Conservation (phyloP, 2,329 filamentous ascomycete genomes). For the Periconia sp. region DNA sequence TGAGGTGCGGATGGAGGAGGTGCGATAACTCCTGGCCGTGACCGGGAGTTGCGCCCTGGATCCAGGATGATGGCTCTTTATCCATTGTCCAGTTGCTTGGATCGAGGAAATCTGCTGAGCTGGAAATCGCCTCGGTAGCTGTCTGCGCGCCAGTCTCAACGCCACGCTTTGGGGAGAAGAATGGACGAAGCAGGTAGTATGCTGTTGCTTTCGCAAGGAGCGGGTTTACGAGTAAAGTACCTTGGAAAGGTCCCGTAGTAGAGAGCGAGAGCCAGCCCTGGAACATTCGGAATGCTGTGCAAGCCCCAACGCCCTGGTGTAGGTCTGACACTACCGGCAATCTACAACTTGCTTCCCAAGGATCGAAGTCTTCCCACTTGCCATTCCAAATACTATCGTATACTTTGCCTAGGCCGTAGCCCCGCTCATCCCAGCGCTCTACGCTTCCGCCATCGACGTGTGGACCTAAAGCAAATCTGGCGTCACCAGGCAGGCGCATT, state of each 20-base stretch:
- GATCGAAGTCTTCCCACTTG: conserved; percentile 79
- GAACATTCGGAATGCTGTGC: conserved; percentile 84
- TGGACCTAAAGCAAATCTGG: conserved; percentile 63
- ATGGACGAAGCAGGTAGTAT: conserved; percentile 82
- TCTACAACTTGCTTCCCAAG: conserved; percentile 77
- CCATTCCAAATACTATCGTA: conserved; percentile 78
- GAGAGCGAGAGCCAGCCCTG: conserved; percentile 90
- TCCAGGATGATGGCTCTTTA: conserved; percentile 59
- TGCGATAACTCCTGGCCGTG: conserved; percentile 72
- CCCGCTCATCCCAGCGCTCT: conserved; percentile 63
- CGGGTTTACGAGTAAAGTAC: conserved; percentile 83
- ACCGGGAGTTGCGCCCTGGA: conserved; percentile 74
- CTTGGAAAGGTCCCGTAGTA: conserved; percentile 72
- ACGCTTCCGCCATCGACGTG: conserved; percentile 59
- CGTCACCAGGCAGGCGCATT: conserved; percentile 62
- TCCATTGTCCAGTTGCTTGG: conserved; percentile 68
- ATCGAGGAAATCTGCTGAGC: conserved; percentile 53
- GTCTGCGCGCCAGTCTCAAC: conserved; percentile 41
- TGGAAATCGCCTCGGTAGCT: conserved; percentile 33
- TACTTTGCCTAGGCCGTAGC: conserved; percentile 67
- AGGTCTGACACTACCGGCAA: conserved; percentile 73
- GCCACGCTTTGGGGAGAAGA: conserved; percentile 67
- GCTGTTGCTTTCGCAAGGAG: conserved; percentile 76
- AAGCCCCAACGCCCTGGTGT: conserved; percentile 81
- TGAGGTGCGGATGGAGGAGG: conserved; percentile 71